These are phyloP conservation scores for Hypoxylon subgilvum DNA, from an alignment of 495 filamentous ascomycete species.

Conservation along the genomic window DNA sequence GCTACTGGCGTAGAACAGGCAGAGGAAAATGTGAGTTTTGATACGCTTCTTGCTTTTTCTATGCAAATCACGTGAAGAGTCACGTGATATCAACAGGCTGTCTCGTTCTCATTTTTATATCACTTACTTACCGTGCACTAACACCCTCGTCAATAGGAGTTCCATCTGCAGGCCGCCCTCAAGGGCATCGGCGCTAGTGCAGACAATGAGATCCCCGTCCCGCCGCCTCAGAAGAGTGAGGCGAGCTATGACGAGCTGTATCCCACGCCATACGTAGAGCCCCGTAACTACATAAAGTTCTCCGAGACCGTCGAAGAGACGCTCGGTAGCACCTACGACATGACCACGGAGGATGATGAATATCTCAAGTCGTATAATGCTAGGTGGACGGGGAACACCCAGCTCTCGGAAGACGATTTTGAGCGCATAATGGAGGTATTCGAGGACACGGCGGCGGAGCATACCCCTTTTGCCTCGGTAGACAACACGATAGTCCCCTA, in stretches of 20 bases:
- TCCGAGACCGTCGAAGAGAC: conserved; percentile 97
- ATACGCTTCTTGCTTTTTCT: conserved; percentile 48
- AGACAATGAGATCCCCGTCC: conserved; percentile 83
- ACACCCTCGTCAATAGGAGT: conserved; percentile 70
- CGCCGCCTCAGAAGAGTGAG: conserved; percentile 74
- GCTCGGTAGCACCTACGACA: conserved; percentile 84
- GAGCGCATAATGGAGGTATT: conserved; percentile 95
- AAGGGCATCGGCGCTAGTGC: conserved; percentile 73
- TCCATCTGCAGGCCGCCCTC: conserved; percentile 94
- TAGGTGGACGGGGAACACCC: conserved; percentile 65
- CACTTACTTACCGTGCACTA: conserved; percentile 33
- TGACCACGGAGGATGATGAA: conserved; percentile 85
- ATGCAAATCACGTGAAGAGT: conserved; percentile 53
- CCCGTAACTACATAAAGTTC: conserved; percentile 94
- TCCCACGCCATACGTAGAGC: conserved; percentile 75
- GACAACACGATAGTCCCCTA: conserved; percentile 82
- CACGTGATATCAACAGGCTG: conserved; percentile 58
- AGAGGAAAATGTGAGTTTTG: conserved; percentile 89
- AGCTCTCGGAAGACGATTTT: conserved; percentile 86
- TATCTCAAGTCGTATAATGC: conserved; percentile 85
- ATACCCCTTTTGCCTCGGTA: conserved; percentile 86
- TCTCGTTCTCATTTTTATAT: conserved; percentile 20
- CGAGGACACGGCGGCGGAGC: conserved; percentile 78
- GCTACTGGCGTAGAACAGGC: conserved; percentile 95
- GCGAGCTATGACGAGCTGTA: conserved; percentile 89